Conservation (phyloP, 176 grass and related monocot species). For the Oryza australiensis region DNA sequence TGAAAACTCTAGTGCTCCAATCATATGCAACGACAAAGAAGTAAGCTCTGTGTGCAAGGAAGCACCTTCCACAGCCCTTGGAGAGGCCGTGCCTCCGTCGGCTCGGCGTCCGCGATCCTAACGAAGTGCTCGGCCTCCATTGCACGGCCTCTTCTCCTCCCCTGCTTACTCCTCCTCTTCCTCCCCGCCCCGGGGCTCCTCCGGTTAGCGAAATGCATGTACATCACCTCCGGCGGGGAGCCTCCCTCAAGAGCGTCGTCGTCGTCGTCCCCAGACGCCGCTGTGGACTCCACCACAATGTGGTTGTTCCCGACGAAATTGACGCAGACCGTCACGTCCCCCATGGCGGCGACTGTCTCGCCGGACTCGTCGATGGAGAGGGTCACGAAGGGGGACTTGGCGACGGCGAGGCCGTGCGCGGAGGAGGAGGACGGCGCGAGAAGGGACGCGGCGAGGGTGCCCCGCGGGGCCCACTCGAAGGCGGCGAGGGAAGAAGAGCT, state of each 20-base stretch:
- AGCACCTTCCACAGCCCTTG: constrained; percentile 82
- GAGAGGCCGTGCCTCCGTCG: constrained; percentile 45
- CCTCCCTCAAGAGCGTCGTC: constrained; percentile 39
- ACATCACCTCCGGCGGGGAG: constrained; percentile 65
- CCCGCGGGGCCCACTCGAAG: constrained; percentile 61
- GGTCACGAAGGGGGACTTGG: constrained; percentile 54
- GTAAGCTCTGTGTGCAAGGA: constrained; percentile 27
- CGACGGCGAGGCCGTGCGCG: constrained; percentile 2
- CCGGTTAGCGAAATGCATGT: constrained; percentile 63
- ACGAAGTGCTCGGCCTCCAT: constrained; percentile 59
- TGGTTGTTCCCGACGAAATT: constrained; percentile 62
- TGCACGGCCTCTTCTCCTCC: constrained; percentile 30
- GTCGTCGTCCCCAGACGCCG: constrained; percentile 26
- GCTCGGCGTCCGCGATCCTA: constrained; percentile 48
- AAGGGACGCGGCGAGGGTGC: constrained; percentile 48
- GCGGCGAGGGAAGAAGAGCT: constrained; percentile 37
- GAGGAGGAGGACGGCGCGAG: constrained; percentile 41
- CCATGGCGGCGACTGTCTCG: constrained; percentile 40
- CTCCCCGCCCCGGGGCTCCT: constrained; percentile 48
- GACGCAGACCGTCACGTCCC: constrained; percentile 48
- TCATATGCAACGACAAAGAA: neutral
- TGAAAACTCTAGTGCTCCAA: neutral
- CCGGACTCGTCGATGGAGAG: constrained; percentile 47
- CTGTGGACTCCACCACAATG: constrained; percentile 47
- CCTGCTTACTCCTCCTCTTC: constrained; percentile 45